Evolutionary conservation across 345 rosid species (phyloP).

Genomic region (Mangifera indica): DNA sequence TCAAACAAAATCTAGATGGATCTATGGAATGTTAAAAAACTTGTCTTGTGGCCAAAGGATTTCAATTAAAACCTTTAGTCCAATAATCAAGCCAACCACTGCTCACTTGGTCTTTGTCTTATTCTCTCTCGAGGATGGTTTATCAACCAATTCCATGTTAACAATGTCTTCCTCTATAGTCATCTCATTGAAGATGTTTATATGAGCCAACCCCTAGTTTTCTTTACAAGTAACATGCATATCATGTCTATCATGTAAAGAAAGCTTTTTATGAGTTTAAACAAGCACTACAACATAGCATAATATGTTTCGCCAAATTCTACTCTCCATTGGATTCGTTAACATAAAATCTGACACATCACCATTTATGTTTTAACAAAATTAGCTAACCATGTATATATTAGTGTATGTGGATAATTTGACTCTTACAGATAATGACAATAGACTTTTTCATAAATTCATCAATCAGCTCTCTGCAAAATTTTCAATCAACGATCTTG

Average conservation of each 20-base stretch:
- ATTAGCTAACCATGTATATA: neutral
- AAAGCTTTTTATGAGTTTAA: neutral
- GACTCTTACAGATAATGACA: neutral
- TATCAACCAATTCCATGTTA: neutral
- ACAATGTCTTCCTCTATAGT: neutral
- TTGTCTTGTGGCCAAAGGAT: neutral
- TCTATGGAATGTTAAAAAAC: neutral
- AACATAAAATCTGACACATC: neutral
- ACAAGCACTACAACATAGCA: neutral
- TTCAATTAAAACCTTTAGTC: neutral
- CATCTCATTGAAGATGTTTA: neutral
- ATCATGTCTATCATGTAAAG: neutral
- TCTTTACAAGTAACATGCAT: neutral
- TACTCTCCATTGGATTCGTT: no score
- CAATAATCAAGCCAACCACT: neutral
- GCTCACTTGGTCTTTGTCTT: neutral
- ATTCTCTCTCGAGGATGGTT: neutral
- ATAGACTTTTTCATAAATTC: neutral
- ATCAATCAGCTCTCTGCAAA: neutral
- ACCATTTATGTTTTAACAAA: neutral
- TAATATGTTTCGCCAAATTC: neutral
- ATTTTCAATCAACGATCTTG: neutral
- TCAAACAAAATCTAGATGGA: neutral
- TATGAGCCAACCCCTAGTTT: neutral
- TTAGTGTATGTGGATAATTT: no score